Evolutionary conservation across 2,329 filamentous ascomycete species (phyloP).

Genomic region (Seiridium unicorne): DNA sequence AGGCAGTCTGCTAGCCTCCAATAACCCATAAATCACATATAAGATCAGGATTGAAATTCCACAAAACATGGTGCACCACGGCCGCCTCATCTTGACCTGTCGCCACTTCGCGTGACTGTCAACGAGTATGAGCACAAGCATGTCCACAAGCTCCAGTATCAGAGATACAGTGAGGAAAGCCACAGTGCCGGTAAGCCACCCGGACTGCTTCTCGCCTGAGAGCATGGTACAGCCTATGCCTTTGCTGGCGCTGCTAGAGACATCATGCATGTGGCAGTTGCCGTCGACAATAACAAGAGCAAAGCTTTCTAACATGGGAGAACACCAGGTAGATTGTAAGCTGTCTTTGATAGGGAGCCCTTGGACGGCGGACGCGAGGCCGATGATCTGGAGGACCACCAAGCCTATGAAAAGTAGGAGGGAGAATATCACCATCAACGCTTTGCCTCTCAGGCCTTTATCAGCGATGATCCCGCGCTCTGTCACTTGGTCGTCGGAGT

Average conservation of each 20-base stretch:
- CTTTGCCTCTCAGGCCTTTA: conserved; percentile 3
- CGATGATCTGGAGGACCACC: conserved; percentile 11
- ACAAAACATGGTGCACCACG: conserved; percentile 14
- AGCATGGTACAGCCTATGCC: conserved; percentile 13
- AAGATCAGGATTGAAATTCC: conserved; percentile 10
- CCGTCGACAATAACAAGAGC: conserved; percentile 7
- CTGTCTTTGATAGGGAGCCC: neutral
- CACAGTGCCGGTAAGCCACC: conserved; percentile 14
- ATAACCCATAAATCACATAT: neutral
- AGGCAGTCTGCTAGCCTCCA: neutral
- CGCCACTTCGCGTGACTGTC: conserved; percentile 8
- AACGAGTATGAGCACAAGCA: conserved; percentile 9
- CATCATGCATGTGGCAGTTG: conserved; percentile 6
- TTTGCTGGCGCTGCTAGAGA: conserved; percentile 8
- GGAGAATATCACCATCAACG: conserved; percentile 11
- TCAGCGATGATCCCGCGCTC: no score
- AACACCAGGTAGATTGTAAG: conserved; percentile 13
- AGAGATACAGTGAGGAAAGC: conserved; percentile 9
- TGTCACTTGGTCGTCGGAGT: neutral
- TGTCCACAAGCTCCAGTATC: conserved; percentile 9
- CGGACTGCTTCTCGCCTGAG: conserved; percentile 10
- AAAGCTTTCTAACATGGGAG: conserved; percentile 13
- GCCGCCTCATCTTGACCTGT: conserved; percentile 10
- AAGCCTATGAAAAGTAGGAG: conserved; percentile 9
- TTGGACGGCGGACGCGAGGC: conserved; percentile 8